Conservation (phyloP, 2,329 filamentous ascomycete genomes). For the Lasiodiplodia hormozganensis region DNA sequence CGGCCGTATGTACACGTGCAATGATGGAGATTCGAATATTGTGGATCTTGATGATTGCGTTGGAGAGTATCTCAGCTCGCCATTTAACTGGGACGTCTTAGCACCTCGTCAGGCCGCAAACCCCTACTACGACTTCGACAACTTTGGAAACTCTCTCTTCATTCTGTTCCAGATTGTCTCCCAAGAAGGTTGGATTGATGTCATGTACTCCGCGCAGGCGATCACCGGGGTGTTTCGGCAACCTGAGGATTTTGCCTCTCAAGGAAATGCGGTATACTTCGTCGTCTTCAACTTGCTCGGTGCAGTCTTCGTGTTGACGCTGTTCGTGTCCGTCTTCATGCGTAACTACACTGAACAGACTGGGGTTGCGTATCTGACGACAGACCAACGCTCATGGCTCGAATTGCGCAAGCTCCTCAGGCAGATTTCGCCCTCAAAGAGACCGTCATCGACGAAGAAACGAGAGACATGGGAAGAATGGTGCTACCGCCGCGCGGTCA, state of each 20-base stretch:
- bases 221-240: slow-evolving; percentile 81
- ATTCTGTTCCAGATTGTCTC: slow-evolving; percentile 99
- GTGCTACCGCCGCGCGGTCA: slow-evolving; percentile 93
- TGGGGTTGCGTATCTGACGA: slow-evolving; percentile 92
- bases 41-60: slow-evolving; percentile 75
- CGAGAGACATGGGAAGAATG: slow-evolving; percentile 81
- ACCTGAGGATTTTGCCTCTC: slow-evolving; percentile 70
- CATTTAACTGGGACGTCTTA: slow-evolving; percentile 84
- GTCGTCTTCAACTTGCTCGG: slow-evolving; percentile 95
- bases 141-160: slow-evolving; percentile 91
- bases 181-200: slow-evolving; percentile 96
- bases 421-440: slow-evolving; percentile 94
- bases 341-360: slow-evolving; percentile 99
- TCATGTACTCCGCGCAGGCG: slow-evolving; percentile 82
- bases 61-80: slow-evolving; percentile 78
- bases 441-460: slow-evolving; percentile 79
- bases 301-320: slow-evolving; percentile 92
- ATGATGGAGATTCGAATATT: slow-evolving; percentile 68
- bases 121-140: slow-evolving; percentile 88
- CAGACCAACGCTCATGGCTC: slow-evolving; percentile 95
- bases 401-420: slow-evolving; percentile 89
- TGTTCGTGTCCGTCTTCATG: slow-evolving; percentile 99
- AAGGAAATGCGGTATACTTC: slow-evolving; percentile 93
- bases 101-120: slow-evolving; percentile 83
- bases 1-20: slow-evolving; percentile 80